Percentiles rank a stretch among this genome's conserved stretches.
phyloP scores from a whole-genome alignment of 2,329 filamentous ascomycete genomes.

The Alternaria burnsii region DNA sequence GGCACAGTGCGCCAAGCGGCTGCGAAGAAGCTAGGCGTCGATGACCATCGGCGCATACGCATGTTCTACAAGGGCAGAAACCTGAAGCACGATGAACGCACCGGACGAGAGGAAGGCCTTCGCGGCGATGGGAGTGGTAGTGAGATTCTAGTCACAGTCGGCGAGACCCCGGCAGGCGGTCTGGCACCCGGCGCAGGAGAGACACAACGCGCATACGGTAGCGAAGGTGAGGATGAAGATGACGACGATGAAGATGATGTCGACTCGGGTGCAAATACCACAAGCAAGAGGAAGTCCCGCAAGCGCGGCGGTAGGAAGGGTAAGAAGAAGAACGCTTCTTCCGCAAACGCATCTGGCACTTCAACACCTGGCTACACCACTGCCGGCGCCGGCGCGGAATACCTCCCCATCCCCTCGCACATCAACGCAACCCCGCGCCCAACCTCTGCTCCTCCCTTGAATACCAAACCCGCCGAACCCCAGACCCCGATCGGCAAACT shows the following conservation, averaged over 20 bases:
- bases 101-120: slow-evolving; percentile 67
- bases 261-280: slow-evolving; percentile 38
- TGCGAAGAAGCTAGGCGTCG: slow-evolving; percentile 70
- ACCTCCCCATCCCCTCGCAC: slow-evolving; percentile 49
- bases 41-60: slow-evolving; percentile 66
- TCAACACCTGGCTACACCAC: slow-evolving; percentile 53
- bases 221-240: slow-evolving; percentile 52
- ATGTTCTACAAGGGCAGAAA: slow-evolving; percentile 78
- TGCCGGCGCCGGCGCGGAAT: slow-evolving; percentile 46
- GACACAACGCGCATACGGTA: slow-evolving; percentile 30
- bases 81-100: slow-evolving; percentile 69
- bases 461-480: slow-evolving; percentile 33
- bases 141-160: slow-evolving; percentile 68
- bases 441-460: slow-evolving; percentile 45
- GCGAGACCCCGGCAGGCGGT: slow-evolving; percentile 58
- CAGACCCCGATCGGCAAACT: slow-evolving; percentile 65
- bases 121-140: slow-evolving; percentile 64
- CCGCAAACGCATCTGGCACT: slow-evolving; percentile 52
- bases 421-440: slow-evolving; percentile 45
- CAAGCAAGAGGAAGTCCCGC: slow-evolving; percentile 46
- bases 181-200: slow-evolving; percentile 51
- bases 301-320: slow-evolving; percentile 52
- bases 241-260: slow-evolving; percentile 44
- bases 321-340: slow-evolving; percentile 56
- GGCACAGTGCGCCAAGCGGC: slow-evolving; percentile 73